These are phyloP conservation scores for Gnomoniopsis smithogilvyi DNA, from an alignment of 2,329 filamentous ascomycete genomes.

Conservation along the genomic window DNA sequence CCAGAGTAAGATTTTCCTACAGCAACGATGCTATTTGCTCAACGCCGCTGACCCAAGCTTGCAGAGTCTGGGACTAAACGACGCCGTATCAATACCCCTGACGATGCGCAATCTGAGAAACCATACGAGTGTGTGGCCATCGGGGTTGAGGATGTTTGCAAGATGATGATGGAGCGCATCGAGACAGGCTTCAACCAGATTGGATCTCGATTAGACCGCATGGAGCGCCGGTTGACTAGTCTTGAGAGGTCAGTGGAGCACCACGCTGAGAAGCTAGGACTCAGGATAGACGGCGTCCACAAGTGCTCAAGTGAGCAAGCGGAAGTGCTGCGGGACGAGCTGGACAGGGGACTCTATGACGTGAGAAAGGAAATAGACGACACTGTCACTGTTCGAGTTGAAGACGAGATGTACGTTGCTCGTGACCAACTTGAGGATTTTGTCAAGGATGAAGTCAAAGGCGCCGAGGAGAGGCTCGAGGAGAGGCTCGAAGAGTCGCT, in stretches of 20 bases:
- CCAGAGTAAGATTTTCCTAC: background rate
- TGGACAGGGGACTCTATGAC: conserved; percentile 6
- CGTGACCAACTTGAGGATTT: conserved; percentile 5
- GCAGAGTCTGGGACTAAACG: conserved; percentile 6
- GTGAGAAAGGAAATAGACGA: conserved; percentile 8
- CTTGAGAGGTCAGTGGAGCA: background rate
- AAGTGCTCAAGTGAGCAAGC: conserved; percentile 7
- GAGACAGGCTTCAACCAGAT: conserved; percentile 2
- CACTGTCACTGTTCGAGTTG: background rate
- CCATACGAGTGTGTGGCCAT: background rate
- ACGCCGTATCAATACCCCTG: background rate
- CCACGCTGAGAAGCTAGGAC: background rate
- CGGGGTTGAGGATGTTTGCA: background rate
- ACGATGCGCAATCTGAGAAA: background rate
- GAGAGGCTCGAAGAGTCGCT: background rate
- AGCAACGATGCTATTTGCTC: too few relatives aligned
- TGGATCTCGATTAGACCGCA: conserved; percentile 1
- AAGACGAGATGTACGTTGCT: conserved; percentile 8
- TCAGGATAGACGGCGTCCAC: background rate
- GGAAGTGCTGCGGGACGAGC: conserved; percentile 1
- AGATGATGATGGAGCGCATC: conserved; percentile 1
- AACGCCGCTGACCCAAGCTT: background rate
- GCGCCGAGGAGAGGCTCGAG: conserved; percentile 1
- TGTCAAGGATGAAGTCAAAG: conserved; percentile 2
- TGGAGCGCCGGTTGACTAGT: conserved; percentile 5